A percentile compares a stretch with the other conserved stretches of the same genome.
These are phyloP conservation scores for Megacollybia marginata DNA, from an alignment of 768 basidiomycete species.

Conservation along the genomic window DNA sequence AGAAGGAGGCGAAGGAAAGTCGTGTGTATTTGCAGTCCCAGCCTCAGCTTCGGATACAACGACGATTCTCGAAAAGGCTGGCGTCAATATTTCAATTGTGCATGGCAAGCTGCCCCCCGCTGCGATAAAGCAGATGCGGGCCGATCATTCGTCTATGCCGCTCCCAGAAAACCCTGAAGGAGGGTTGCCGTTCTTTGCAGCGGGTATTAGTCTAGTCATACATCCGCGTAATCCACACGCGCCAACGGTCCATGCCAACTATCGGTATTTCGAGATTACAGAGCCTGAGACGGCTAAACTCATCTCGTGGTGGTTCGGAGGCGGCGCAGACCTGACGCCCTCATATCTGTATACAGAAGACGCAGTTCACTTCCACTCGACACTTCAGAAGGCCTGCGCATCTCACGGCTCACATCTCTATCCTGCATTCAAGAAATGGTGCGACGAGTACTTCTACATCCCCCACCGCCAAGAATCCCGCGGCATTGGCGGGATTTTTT, in stretches of 20 bases:
- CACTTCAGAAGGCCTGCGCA: conserved; percentile 71
- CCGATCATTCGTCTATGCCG: conserved; percentile 61
- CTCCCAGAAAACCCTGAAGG: conserved; percentile 47
- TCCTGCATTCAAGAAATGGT: conserved; percentile 86
- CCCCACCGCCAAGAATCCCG: conserved; percentile 80
- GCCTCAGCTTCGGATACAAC: conserved; percentile 18
- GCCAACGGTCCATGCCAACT: conserved; percentile 93
- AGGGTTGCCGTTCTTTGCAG: conserved; percentile 87
- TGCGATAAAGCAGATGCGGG: conserved; percentile 92
- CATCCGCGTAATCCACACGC: conserved; percentile 92
- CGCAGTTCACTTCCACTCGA: conserved; percentile 77
- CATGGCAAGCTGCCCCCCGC: conserved; percentile 82
- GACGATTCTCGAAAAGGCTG: conserved; percentile 86
- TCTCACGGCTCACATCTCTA: conserved; percentile 62
- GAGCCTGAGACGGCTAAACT: conserved; percentile 40
- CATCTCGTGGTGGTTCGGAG: conserved; percentile 98
- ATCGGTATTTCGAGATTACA: conserved; percentile 93
- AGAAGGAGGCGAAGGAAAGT: conserved; percentile 70
- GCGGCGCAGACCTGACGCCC: conserved; percentile 91
- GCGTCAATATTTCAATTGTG: conserved; percentile 91
- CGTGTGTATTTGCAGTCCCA: conserved; percentile 69
- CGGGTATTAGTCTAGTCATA: conserved; percentile 86
- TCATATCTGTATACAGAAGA: conserved; percentile 89
- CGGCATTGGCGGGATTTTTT: conserved; percentile 93
- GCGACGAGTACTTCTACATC: conserved; percentile 95